These are phyloP conservation scores for Helianthus tuberosus DNA, from an alignment of 129 eudicot genomes.

Conservation along the genomic window DNA sequence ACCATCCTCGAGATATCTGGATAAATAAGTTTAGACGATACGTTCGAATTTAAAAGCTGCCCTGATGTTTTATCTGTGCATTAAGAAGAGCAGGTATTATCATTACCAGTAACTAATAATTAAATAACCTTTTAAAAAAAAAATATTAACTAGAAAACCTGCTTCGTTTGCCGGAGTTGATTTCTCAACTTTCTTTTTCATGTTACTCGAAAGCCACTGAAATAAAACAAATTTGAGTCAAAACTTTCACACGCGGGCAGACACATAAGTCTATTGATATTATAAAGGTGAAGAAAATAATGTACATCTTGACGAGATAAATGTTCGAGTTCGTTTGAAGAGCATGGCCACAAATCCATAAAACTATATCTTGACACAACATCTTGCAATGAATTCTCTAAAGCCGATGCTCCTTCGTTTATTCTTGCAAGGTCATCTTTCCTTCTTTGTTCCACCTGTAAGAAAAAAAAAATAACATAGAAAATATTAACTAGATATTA, in stretches of 20 bases:
- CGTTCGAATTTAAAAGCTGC: constrained; percentile 37
- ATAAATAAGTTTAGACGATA: constrained; percentile 59
- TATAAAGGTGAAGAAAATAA: neutral
- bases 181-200: constrained; percentile 74
- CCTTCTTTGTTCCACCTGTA: constrained; percentile 96
- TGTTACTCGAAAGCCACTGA: constrained; percentile 88
- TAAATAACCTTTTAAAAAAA: neutral
- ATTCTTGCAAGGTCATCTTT: constrained; percentile 85
- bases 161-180: constrained; percentile 50
- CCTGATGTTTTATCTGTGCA: constrained; percentile 62
- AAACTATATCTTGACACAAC: constrained; percentile 88
- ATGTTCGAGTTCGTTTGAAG: constrained; percentile 87
- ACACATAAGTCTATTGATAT: neutral
- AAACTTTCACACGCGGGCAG: neutral
- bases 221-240: constrained; percentile 11
- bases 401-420: constrained; percentile 63
- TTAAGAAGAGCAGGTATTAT: constrained; percentile 18
- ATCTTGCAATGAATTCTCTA: constrained; percentile 87
- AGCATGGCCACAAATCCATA: constrained; percentile 97
- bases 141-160: constrained; percentile 41
- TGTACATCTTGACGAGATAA: constrained; percentile 84
- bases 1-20: constrained; percentile 87
- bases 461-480: constrained; percentile 4
- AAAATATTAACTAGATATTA: neutral
- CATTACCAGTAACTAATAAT: constrained; percentile 8